Conservation (phyloP, 805 yeast species). For the Monosporozyma servazzii region DNA sequence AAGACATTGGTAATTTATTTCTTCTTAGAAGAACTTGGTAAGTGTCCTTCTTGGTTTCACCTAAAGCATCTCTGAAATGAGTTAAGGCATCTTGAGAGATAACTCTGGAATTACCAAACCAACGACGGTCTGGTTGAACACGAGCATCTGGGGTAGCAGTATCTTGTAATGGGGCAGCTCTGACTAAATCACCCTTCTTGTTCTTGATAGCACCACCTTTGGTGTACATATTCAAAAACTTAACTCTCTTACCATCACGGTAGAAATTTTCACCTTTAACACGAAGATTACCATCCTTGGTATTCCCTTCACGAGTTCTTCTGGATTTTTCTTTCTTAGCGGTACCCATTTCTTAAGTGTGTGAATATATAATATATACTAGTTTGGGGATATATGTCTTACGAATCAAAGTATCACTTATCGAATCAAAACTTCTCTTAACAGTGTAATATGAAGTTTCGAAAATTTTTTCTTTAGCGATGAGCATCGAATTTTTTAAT, state of each 20-base stretch:
- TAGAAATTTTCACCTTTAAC: constrained; percentile 97
- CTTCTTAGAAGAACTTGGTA: constrained; percentile 82
- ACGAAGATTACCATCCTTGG: constrained; percentile 81
- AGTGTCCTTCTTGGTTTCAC: constrained; percentile 69
- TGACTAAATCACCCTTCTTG: constrained; percentile 75
- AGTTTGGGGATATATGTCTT: not conserved
- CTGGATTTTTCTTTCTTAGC: constrained; percentile 86
- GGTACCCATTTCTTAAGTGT: constrained; percentile 61
- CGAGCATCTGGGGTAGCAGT: constrained; percentile 84
- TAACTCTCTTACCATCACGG: constrained; percentile 86
- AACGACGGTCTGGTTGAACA: constrained; percentile 90
- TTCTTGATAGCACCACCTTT: constrained; percentile 82
- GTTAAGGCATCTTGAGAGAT: constrained; percentile 93
- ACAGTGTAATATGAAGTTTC: not conserved
- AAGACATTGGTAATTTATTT: constrained; percentile 91
- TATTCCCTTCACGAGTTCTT: constrained; percentile 71
- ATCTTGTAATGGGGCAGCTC: constrained; percentile 83
- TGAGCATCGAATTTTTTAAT: constrained; percentile 3
- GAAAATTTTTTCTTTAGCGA: constrained; percentile 12
- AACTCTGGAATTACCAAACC: constrained; percentile 97
- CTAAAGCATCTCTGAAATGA: constrained; percentile 91
- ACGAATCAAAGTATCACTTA: not conserved
- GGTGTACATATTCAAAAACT: constrained; percentile 86
- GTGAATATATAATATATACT: not conserved
- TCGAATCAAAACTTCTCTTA: not conserved